A percentile compares a stretch with the other conserved stretches of the same genome.
These are phyloP conservation scores for Scenedesmus sp. DNA, from an alignment of 163 green algal genomes.

Conservation along the genomic window DNA sequence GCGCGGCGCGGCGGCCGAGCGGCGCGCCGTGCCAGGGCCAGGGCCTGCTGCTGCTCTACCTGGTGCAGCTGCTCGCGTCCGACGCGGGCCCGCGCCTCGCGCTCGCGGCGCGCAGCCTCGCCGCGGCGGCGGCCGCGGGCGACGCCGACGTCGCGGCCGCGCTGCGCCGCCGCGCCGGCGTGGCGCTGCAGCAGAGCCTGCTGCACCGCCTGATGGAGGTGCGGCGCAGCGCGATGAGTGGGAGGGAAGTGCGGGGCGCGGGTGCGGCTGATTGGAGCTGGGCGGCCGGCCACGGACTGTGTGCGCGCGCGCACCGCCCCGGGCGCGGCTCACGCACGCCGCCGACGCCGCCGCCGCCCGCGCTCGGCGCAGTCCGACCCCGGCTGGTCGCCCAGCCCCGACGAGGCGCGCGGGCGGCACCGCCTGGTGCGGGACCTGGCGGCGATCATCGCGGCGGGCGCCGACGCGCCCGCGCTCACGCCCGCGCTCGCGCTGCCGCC, in stretches of 20 bases:
- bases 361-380: background rate
- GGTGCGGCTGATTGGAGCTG: background rate
- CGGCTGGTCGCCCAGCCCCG: no score
- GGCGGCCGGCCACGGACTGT: background rate
- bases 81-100: slow-evolving; percentile 11
- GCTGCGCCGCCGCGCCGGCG: background rate
- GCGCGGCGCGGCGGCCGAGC: no score
- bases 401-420: no score
- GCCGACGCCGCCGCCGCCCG: background rate
- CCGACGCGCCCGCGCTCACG: background rate
- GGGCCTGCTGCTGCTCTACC: slow-evolving; percentile 42
- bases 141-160: background rate
- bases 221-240: background rate
- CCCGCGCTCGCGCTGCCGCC: background rate
- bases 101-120: slow-evolving; percentile 22
- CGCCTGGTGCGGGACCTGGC: background rate
- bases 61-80: slow-evolving; percentile 37
- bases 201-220: slow-evolving; percentile 32
- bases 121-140: background rate
- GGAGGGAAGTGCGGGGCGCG: background rate
- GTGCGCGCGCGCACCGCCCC: no score
- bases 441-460: background rate
- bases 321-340: no score
- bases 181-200: slow-evolving; percentile 12
- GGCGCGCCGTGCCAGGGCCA: slow-evolving; percentile 1